Evolutionary conservation across 2,329 filamentous ascomycete species (phyloP), one percentile per base, ranked within the genome.

Genomic region (Westerdykella aurantiaca): DNA sequence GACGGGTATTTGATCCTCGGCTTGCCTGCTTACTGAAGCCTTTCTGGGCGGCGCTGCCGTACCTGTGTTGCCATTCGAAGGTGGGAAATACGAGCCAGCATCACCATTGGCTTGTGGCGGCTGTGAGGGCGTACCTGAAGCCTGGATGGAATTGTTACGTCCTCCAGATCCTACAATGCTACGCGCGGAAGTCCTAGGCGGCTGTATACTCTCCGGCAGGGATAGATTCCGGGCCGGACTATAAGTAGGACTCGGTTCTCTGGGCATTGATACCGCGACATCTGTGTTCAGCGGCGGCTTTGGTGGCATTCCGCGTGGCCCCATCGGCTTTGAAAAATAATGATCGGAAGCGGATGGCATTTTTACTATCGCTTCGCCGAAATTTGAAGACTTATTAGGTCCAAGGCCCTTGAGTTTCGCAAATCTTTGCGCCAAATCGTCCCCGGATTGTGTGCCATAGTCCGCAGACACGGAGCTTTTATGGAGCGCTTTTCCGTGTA

Each of bases 161-260:
- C 72, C 68, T 23, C 64, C 68, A 5, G 67, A 70, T 6, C 76
- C 79, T 40, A 81, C 82, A 57, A 83, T 75, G 49, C 79, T 80
- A 13, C 83, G 74, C 1, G 82, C 77, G 3, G 79, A 82, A 53
- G 78, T 83, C 18, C 82, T 74, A 1, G 84, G 85, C 2, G 82
- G 75, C 34, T 82, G 76, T 7, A 85, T 78, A 18, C 79, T 75
- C 47, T 82, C 81, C 18, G 78, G 80, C 3, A 82, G 81, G 4
- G 83, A 73, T 44, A 81, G 85, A 22, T 86, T 86, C 29, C 85
- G 76, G 1, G 83, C 83, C n/a, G 86, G 86, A 55, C 82, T 88
- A 58, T 89, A 90, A 4, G 86, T 86, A 6, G 86, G 83, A 56
- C 83, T 83, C 1, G 86, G 86, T 37, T 83, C 69, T 60, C 85